Percentiles rank a stretch among this genome's conserved stretches.
Conservation (phyloP, 1,139 yeast species). For the Protomyces inundatus region DNA sequence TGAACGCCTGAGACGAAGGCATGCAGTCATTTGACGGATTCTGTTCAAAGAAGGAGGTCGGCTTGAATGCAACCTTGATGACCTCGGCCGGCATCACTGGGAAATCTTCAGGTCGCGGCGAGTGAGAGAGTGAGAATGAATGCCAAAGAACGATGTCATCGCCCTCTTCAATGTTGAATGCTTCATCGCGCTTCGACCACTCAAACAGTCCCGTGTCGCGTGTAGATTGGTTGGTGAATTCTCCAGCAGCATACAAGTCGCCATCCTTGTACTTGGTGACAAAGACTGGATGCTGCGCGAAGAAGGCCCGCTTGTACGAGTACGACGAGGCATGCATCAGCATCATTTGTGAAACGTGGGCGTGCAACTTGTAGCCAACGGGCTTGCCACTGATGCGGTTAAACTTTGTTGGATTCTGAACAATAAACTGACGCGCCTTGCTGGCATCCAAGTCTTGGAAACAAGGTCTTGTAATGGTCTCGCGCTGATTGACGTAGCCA, state of each 20-base stretch:
- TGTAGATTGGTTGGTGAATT: conserved; percentile 37
- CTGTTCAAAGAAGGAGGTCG: conserved; percentile 7
- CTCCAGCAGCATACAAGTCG: conserved; percentile 70
- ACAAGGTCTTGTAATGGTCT: conserved; percentile 46
- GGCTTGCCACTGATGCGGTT: conserved; percentile 70
- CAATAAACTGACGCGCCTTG: conserved; percentile 70
- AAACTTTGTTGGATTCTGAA: conserved; percentile 61
- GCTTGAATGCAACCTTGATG: conserved; percentile 9
- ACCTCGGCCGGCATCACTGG: conserved; percentile 55
- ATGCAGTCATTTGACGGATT: conserved; percentile 18
- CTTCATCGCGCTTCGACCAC: conserved; percentile 38
- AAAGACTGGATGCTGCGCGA: conserved; percentile 63
- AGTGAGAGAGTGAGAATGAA: conserved; percentile 76
- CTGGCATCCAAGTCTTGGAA: conserved; percentile 54
- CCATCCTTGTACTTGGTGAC: conserved; percentile 62
- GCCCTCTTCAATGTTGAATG: conserved; percentile 61
- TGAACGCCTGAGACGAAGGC: background rate
- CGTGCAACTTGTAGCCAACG: conserved; percentile 67
- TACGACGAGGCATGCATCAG: conserved; percentile 69
- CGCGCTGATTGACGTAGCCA: conserved; percentile 5
- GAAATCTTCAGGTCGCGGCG: conserved; percentile 86
- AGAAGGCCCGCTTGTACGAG: conserved; percentile 73
- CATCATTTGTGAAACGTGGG: conserved; percentile 67
- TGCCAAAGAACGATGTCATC: conserved; percentile 69
- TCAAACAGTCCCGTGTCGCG: conserved; percentile 7